Conservation (phyloP, 2,329 filamentous ascomycete species). For the Pestalotiopsis sp. region DNA sequence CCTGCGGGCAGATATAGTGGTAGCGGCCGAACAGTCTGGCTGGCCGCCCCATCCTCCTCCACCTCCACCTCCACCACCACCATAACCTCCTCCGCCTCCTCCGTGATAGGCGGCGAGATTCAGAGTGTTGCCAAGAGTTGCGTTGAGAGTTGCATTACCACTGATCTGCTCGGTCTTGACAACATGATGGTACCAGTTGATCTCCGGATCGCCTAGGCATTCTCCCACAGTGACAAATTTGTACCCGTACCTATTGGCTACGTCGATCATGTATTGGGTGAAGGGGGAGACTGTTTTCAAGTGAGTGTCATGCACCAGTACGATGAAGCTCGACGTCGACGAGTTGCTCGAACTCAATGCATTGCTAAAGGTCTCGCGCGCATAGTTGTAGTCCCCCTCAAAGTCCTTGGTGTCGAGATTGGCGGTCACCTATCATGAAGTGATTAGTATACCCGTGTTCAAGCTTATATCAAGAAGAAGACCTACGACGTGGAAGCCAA, state of each 20-base stretch:
- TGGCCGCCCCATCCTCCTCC: neutral
- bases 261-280: slow-evolving; percentile 20
- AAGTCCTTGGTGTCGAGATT: slow-evolving; percentile 15
- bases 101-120: neutral
- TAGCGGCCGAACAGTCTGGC: neutral
- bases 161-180: slow-evolving; percentile 12
- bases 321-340: slow-evolving; percentile 23
- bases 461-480: neutral
- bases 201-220: slow-evolving; percentile 20
- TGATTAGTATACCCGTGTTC: neutral
- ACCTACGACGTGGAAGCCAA: slow-evolving; percentile 13
- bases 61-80: too few relatives aligned
- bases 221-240: slow-evolving; percentile 22
- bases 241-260: slow-evolving; percentile 17
- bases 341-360: slow-evolving; percentile 3
- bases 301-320: slow-evolving; percentile 24
- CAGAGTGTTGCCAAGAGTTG: neutral
- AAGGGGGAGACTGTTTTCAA: slow-evolving; percentile 20
- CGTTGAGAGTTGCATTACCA: neutral
- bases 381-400: slow-evolving; percentile 21
- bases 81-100: too few relatives aligned
- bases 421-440: slow-evolving; percentile 5
- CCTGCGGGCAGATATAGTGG: neutral
- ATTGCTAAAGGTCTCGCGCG: slow-evolving; percentile 1
- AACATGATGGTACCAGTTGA: slow-evolving; percentile 22